Evolutionary conservation across 2,329 filamentous ascomycete species (phyloP), one percentile per base, ranked within the genome.

Genomic region (Trichothecium roseum): DNA sequence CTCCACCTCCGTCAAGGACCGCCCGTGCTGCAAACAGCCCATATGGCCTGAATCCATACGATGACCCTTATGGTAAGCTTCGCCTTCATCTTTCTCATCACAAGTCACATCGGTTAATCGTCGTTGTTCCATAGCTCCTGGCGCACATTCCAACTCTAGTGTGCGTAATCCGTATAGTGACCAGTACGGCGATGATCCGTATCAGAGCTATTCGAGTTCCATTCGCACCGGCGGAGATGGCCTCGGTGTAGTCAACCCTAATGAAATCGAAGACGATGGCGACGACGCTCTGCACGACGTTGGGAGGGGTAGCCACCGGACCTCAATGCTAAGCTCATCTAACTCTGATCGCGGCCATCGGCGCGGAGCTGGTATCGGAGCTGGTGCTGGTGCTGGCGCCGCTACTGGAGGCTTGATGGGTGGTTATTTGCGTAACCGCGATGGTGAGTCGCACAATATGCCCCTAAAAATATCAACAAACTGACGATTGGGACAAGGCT

Each of bases 231-330:
- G 58, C 20, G 68, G 69, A 39, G 59, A 68, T 17, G 55, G 62
- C 8, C 57, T 78, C 4, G 72, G 72, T 28, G 62, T 73, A 2
- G 71, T 91, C 40, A 79, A 94, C 52, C 86, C 87, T 3, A 76
- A 83, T 49, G 78, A 80, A 12, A 88, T 94, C 43, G 74, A 73
- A 16, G 88, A 94, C 53, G 88, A 95, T 51, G 86, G 84, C 18
- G 88, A 94, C 49, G 88, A 94, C 53, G 86, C 82, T 2, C 69
- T 91, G 35, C 68, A 72, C 4, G 78, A 72, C 46, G 61, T 22
- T 34, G 32, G 56, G 34, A 59, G 54, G 32, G 52, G 49, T 30
- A 53, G 49, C 28, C 50, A 57, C 53, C 68, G 72, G 40, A 70
- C 66, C 43, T 78, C 81, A 26, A 71, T 80, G 54, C 57, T 81